phyloP scores from a whole-genome alignment of 352 stramenopile species.

The Globisporangium splendens region DNA sequence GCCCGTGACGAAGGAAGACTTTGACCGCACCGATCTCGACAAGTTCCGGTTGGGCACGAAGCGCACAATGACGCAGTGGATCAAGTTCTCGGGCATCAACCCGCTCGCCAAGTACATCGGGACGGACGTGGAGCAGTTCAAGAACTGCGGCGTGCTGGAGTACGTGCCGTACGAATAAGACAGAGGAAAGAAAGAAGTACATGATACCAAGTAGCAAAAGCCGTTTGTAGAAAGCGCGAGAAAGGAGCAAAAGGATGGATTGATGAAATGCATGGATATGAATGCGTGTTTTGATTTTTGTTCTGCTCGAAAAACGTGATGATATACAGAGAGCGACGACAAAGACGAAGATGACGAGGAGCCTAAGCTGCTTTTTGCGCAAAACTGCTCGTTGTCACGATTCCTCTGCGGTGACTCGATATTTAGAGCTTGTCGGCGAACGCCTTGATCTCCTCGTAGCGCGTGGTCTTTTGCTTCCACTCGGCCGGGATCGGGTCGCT shows the following conservation, averaged over 20 bases:
- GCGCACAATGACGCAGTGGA: constrained; percentile 75
- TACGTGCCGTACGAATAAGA: constrained; percentile 47
- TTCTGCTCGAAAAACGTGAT: too few relatives aligned
- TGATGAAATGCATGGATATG: too few relatives aligned
- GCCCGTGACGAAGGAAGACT: constrained; percentile 62
- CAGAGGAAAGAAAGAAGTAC: too few relatives aligned
- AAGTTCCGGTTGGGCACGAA: constrained; percentile 69
- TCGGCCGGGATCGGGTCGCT: constrained; percentile 27
- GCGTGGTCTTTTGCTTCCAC: constrained; percentile 53
- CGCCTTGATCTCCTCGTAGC: constrained; percentile 30
- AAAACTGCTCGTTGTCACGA: too few relatives aligned
- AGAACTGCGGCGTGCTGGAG: constrained; percentile 65
- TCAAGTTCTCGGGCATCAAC: constrained; percentile 77
- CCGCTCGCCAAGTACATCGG: constrained; percentile 56
- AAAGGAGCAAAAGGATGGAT: too few relatives aligned
- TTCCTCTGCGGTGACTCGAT: constrained; percentile 15
- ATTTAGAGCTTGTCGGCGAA: constrained; percentile 32
- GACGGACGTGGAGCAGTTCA: constrained; percentile 56
- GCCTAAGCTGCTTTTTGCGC: too few relatives aligned
- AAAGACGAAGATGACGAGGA: too few relatives aligned
- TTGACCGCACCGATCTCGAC: constrained; percentile 68
- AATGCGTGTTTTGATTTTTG: too few relatives aligned
- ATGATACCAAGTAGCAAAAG: too few relatives aligned
- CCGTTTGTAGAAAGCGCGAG: too few relatives aligned
- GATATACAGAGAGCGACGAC: too few relatives aligned